Base-by-base conservation (phyloP, 1,139 yeast species). In the Citeromyces siamensis region DNA sequence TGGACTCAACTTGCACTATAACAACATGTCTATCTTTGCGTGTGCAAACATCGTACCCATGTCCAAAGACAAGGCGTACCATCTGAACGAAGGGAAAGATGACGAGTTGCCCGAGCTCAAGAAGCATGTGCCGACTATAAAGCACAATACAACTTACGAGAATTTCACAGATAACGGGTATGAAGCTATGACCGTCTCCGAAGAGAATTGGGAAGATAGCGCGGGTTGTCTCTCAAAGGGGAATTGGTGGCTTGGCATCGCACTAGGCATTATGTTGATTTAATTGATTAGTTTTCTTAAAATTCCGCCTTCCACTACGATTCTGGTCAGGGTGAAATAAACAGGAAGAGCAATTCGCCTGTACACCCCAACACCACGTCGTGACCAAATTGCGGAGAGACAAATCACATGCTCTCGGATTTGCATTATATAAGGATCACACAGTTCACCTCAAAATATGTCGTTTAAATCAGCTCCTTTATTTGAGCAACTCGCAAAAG, bases 1-100 rank as follows among this genome's bases (percentile, higher is more conserved):
- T 40, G 65, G 77, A 2, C 51, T 74, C 40, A 68, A 63, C 36
- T 60, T 74, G 51, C 77, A 72, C 51, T 69, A 50, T 50, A 63
- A 66, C 28, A 62, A 71, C 47, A 50, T 62, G 53, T 59, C 68
- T 22, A 67, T 60, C 41, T 62, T 74, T 46, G 73, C 77, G n/a
- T 74, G 80, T 53, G 75, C 55, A 35, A 48, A 47, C 31, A 53
- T 56, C 20, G 35, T 19, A 26, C 17, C 23, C 4, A 22, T 32
- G 16, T 36, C 47, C 44, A 37, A 39, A 46, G 42, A 45, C 48
- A 34, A 48, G 38, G 33, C 31, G 9, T 26, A 26, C 17, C 31
- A 26, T 17, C 17, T 17, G 6, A 17, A 42, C 37, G 37, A 40
- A 34, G 40, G 32, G 26, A 33, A 34, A 20, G 33, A 28, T 4